Percentiles rank a stretch among this genome's conserved stretches.
Conservation (phyloP, 2,329 filamentous ascomycete genomes). For the Colletotrichum limetticola region DNA sequence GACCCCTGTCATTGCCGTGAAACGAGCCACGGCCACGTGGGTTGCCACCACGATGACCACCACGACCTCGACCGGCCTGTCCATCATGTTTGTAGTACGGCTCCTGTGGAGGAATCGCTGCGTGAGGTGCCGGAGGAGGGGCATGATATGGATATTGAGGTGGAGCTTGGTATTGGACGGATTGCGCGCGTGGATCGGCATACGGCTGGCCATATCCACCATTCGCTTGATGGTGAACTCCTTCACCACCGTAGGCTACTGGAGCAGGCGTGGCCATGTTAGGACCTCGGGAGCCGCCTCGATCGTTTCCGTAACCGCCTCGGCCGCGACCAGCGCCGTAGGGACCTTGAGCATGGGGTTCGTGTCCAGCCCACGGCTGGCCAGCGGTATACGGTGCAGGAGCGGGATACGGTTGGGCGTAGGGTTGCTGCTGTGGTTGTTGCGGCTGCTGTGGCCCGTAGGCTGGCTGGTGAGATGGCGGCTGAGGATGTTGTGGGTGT, state of each 20-base stretch:
- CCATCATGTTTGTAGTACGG: constrained; percentile 44
- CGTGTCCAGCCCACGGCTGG: constrained; percentile 48
- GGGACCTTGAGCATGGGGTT: constrained; percentile 46
- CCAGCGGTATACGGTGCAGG: constrained; percentile 45
- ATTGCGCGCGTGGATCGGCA: constrained; percentile 50
- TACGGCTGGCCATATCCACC: constrained; percentile 53
- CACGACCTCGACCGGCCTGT: constrained; percentile 45
- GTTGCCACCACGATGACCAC: constrained; percentile 48
- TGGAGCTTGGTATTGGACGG: constrained; percentile 42
- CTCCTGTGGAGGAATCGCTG: constrained; percentile 45
- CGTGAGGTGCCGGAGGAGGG: constrained; percentile 51
- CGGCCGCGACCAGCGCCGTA: constrained; percentile 53
- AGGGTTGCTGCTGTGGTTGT: constrained; percentile 49
- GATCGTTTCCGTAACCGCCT: constrained; percentile 56
- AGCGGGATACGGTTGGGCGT: constrained; percentile 48
- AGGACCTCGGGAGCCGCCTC: constrained; percentile 51
- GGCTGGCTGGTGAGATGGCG: constrained; percentile 52
- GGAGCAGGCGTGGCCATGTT: constrained; percentile 47
- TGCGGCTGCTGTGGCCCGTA: constrained; percentile 54
- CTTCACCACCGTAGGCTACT: constrained; percentile 43
- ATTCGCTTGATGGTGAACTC: constrained; percentile 45
- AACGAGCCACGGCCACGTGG: constrained; percentile 23
- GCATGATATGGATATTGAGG: constrained; percentile 49
- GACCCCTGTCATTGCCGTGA: constrained; percentile 52
- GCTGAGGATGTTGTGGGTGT: constrained; percentile 41